These are phyloP conservation scores for Penicillium sp. DNA, from an alignment of 2,329 filamentous ascomycete species.

Conservation along the genomic window DNA sequence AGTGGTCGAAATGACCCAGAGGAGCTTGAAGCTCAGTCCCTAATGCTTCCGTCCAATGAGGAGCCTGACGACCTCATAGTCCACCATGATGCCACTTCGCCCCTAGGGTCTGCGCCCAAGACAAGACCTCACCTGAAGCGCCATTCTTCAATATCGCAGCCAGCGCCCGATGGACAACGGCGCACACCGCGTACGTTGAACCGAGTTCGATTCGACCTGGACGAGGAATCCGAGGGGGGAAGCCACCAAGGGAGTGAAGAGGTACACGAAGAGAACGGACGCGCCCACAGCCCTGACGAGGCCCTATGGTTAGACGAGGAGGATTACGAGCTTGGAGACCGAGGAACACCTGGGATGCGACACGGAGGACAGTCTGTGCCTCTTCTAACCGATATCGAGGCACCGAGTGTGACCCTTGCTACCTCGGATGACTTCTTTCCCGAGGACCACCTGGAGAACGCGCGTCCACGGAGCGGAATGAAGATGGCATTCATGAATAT, in stretches of 20 bases:
- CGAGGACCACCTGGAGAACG: slow-evolving; percentile 59
- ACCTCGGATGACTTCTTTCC: slow-evolving; percentile 58
- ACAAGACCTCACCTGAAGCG: slow-evolving; percentile 25
- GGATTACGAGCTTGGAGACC: slow-evolving; percentile 56
- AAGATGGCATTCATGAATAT: slow-evolving; percentile 97
- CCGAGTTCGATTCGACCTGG: slow-evolving; percentile 72
- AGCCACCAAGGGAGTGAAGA: slow-evolving; percentile 14
- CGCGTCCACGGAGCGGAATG: slow-evolving; percentile 80
- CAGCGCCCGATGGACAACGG: slow-evolving; percentile 40
- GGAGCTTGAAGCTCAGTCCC: slow-evolving; percentile 33
- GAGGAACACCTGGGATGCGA: slow-evolving; percentile 37
- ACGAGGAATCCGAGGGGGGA: slow-evolving; percentile 23
- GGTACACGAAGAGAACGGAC: slow-evolving; percentile 34
- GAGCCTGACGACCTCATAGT: slow-evolving; percentile 31
- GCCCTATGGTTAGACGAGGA: slow-evolving; percentile 57
- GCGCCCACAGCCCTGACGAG: slow-evolving; percentile 29
- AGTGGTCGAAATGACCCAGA: slow-evolving; percentile 31
- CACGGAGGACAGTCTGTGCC: slow-evolving; percentile 59
- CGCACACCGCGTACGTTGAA: slow-evolving; percentile 64
- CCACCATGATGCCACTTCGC: slow-evolving; percentile 22
- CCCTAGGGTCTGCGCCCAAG: slow-evolving; percentile 20
- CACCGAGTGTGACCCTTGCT: slow-evolving; percentile 73
- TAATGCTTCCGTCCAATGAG: slow-evolving; percentile 32
- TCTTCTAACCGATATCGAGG: slow-evolving; percentile 79
- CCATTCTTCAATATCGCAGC: slow-evolving; percentile 45